These are phyloP conservation scores for Penicillium turbatum DNA, from an alignment of 495 filamentous ascomycete species.

Conservation along the genomic window DNA sequence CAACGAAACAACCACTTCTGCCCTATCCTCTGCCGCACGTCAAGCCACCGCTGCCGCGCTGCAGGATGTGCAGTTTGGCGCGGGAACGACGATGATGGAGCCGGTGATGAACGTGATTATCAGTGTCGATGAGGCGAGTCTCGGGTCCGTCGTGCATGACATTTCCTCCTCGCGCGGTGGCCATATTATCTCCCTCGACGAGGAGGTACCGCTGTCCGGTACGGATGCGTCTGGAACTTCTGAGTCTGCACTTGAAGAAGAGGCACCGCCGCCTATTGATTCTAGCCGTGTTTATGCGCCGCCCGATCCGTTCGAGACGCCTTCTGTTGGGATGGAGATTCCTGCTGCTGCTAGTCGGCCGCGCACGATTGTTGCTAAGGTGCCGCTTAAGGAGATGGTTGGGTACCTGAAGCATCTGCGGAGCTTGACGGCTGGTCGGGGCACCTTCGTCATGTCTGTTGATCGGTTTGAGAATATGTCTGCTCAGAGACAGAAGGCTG, in stretches of 20 bases:
- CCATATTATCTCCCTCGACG: slow-evolving; percentile 74
- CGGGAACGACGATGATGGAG: slow-evolving; percentile 70
- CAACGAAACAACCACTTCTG: slow-evolving; percentile 61
- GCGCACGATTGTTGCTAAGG: slow-evolving; percentile 70
- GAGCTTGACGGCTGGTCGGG: slow-evolving; percentile 81
- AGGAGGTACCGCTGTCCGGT: slow-evolving; percentile 43
- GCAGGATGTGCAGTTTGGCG: slow-evolving; percentile 36
- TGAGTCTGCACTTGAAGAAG: slow-evolving; percentile 13
- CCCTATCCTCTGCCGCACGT: slow-evolving; percentile 73
- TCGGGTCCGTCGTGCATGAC: slow-evolving; percentile 88
- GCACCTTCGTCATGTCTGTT: slow-evolving; percentile 87
- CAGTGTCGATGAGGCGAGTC: slow-evolving; percentile 70
- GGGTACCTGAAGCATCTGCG: slow-evolving; percentile 89
- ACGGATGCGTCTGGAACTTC: slow-evolving; percentile 18
- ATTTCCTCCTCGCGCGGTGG: slow-evolving; percentile 79
- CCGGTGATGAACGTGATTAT: slow-evolving; percentile 88
- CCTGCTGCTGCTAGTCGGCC: slow-evolving; percentile 34
- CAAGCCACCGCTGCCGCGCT: slow-evolving; percentile 66
- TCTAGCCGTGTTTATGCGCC: slow-evolving; percentile 73
- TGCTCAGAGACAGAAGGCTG: slow-evolving; percentile 55
- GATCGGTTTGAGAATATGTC: slow-evolving; percentile 87
- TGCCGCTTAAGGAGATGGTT: slow-evolving; percentile 95
- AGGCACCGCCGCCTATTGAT: slow-evolving; percentile 52
- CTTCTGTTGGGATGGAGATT: slow-evolving; percentile 22
- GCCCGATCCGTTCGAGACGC: slow-evolving; percentile 71